A percentile compares a stretch with the other conserved stretches of the same genome.
phyloP scores from a whole-genome alignment of 805 yeast species.

The Pichia nakasei region DNA sequence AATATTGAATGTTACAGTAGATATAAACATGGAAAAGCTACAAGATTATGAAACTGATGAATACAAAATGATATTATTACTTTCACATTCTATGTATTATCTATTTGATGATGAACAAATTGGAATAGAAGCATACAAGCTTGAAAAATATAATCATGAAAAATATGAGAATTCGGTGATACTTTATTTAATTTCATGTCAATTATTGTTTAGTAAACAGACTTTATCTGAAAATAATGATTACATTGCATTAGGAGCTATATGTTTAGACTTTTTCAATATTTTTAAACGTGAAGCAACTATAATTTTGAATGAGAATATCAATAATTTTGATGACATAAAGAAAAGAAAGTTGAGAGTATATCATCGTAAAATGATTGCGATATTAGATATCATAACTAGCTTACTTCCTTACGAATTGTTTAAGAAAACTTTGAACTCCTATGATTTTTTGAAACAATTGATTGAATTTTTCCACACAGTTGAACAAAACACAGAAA shows the following conservation, averaged over 20 bases:
- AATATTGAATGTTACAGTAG: background rate
- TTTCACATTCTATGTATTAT: background rate
- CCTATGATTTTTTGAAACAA: constrained; percentile 29
- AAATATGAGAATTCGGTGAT: background rate
- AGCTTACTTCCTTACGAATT: constrained; percentile 34
- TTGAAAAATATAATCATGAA: background rate
- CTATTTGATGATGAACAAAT: constrained; percentile 5
- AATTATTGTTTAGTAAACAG: constrained; percentile 2
- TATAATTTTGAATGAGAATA: background rate
- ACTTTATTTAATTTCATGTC: constrained; percentile 2
- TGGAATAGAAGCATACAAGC: background rate
- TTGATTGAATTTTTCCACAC: constrained; percentile 31
- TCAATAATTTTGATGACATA: constrained; percentile 4
- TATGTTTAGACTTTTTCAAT: constrained; percentile 22
- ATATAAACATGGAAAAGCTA: constrained; percentile 1
- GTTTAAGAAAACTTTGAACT: constrained; percentile 33
- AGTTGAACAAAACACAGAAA: constrained; percentile 34
- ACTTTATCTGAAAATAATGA: background rate
- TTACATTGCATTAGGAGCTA: constrained; percentile 4
- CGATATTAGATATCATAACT: constrained; percentile 33
- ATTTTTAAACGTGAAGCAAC: constrained; percentile 11
- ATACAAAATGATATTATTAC: background rate
- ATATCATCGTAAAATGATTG: constrained; percentile 14
- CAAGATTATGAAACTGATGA: background rate
- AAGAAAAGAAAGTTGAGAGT: background rate